Evolutionary conservation across 495 filamentous ascomycete species (phyloP).

Genomic region (Talaromyces proteolyticus): DNA sequence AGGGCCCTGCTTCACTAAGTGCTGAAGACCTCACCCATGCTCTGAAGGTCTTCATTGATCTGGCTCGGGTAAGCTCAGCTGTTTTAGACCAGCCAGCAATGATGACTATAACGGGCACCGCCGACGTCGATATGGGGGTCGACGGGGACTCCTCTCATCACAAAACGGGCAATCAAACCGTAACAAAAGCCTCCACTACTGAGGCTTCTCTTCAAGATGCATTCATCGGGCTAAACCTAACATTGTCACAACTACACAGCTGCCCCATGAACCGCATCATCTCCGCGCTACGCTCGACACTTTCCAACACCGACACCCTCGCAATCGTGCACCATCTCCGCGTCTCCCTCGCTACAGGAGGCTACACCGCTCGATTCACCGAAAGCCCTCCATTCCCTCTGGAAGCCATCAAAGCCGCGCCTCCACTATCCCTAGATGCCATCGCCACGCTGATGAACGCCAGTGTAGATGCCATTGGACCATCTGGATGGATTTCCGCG

Average conservation of each 20-base stretch:
- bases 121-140: constrained; percentile 1
- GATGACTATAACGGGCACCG: constrained; percentile 25
- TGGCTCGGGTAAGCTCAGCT: constrained; percentile 25
- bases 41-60: constrained; percentile 32
- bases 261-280: constrained; percentile 53
- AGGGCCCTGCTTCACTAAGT: constrained; percentile 30
- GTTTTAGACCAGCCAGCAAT: constrained; percentile 25
- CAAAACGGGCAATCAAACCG: not conserved
- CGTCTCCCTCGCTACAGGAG: constrained; percentile 50
- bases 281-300: constrained; percentile 55
- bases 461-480: constrained; percentile 78
- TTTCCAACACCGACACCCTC: constrained; percentile 62
- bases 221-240: constrained; percentile 33
- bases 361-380: constrained; percentile 37
- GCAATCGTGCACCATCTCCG: constrained; percentile 70
- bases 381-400: constrained; percentile 38
- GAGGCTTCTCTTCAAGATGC: constrained; percentile 24
- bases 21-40: constrained; percentile 38
- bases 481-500: constrained; percentile 70
- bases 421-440: constrained; percentile 41
- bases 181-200: constrained; percentile 10
- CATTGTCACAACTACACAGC: constrained; percentile 58
- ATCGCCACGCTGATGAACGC: constrained; percentile 64
- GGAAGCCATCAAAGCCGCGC: constrained; percentile 46
- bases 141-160: constrained; percentile 8